Evolutionary conservation across 495 filamentous ascomycete species (phyloP), one percentile per base, ranked within the genome.

Genomic region (Podospora appendiculata): DNA sequence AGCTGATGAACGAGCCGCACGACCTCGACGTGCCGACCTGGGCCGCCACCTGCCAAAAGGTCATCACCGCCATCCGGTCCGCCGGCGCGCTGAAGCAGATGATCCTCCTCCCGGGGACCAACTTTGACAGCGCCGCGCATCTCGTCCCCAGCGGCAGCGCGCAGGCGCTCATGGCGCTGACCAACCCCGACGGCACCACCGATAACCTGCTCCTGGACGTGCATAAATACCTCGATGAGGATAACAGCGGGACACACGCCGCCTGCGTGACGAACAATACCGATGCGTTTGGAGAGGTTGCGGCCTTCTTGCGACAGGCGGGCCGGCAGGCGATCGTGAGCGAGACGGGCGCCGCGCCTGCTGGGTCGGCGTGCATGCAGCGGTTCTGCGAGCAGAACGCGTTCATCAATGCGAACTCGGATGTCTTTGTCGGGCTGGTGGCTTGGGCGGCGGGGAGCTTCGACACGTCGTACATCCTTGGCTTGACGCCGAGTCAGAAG

Each of bases 1-100:
- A 80, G 36, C 61, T 84, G 42, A 82, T 84, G 77, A 85, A 83
- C 59, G 82, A 85, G 60, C 79, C 81, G 5, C 79, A 80, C 49
- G 58, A 77, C 36, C 62, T 73, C 33, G 68, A 77, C 53, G 69
- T 83, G 47, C 56, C 41, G 19, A 54, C 43, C 0, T 83, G 79
- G 79, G 78, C 76, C 0, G 52, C 62, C 4, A 79, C 78, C 0
- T 74, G 76, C 42, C 81, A 84, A 58, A 69, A 71, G 14, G 77
- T 66, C 41, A 79, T 86, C 1, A 78, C 74, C 1, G 80, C 79
- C 8, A 84, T 86, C 53, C 71, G 81, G 42, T 56, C 71, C 12
- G 75, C 80, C 33, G 82, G 81, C 16, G 81, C 79, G 5, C 73
- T 69, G n/a, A 58, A 57, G n/a, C 76, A 84, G 45, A 72, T 76